These are phyloP conservation scores for Mimosa pudica DNA, from an alignment of 306 rosid species.

Conservation along the genomic window DNA sequence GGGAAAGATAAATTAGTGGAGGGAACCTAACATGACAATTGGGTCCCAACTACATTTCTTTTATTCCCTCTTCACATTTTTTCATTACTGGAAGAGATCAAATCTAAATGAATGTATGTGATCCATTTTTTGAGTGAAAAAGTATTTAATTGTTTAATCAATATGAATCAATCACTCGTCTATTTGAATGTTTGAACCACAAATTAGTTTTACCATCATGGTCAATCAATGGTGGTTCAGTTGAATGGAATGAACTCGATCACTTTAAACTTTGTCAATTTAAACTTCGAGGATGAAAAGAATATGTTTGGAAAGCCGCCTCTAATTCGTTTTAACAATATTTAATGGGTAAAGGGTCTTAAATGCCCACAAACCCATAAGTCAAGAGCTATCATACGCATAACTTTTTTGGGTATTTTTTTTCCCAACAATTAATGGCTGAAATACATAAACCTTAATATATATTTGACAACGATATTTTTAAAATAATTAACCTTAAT, in stretches of 20 bases:
- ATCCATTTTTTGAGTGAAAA: no score
- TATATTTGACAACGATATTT: no score
- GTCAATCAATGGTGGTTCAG: neutral
- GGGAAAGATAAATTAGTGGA: neutral
- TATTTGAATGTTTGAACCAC: neutral
- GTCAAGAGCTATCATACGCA: no score
- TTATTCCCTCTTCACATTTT: neutral
- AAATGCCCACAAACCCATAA: no score
- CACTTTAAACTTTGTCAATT: neutral
- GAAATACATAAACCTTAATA: no score
- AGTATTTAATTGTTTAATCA: neutral
- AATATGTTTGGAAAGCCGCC: neutral
- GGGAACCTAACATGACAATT: neutral
- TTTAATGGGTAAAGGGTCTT: neutral
- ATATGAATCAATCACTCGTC: neutral
- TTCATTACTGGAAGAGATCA: neutral
- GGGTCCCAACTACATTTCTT: neutral
- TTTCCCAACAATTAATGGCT: no score
- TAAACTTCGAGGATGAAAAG: neutral
- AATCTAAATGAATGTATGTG: no score
- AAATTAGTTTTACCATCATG: neutral
- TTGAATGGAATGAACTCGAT: neutral
- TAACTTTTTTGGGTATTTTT: no score
- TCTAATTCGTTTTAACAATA: neutral
- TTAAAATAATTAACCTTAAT: no score